These are phyloP conservation scores for Closterium sp. DNA, from an alignment of 139 green algal genomes.

Conservation along the genomic window DNA sequence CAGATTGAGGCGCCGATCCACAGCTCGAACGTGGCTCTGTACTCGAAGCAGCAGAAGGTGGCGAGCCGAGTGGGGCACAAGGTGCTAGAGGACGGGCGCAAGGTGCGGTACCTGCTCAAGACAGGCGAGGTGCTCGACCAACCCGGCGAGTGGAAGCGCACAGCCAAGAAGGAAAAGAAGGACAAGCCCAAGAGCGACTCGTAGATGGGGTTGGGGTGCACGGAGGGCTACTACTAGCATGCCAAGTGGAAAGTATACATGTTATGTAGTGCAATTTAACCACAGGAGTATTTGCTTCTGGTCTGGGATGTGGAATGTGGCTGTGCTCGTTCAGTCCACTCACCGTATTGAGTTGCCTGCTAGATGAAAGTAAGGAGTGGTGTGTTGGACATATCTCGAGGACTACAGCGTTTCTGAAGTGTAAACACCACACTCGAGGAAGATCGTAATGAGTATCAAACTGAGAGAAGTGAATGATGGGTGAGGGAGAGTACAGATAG, in stretches of 20 bases:
- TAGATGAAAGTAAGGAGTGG: too few species aligned
- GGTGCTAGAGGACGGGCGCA: constrained; percentile 58
- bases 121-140: constrained; percentile 46
- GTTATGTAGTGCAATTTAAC: not conserved
- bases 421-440: too few species aligned
- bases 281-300: not conserved
- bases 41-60: constrained; percentile 71
- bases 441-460: too few species aligned
- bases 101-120: constrained; percentile 54
- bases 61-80: constrained; percentile 70
- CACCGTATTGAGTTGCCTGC: too few species aligned
- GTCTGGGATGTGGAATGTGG: not conserved
- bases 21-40: constrained; percentile 95
- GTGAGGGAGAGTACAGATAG: too few species aligned
- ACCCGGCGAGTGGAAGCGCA: not conserved
- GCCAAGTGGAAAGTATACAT: not conserved
- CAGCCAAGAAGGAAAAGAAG: constrained; percentile 12
- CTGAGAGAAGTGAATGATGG: too few species aligned
- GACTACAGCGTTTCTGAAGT: too few species aligned
- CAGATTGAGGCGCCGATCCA: constrained; percentile 84
- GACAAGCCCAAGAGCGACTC: not conserved
- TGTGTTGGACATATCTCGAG: too few species aligned
- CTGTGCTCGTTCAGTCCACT: not conserved
- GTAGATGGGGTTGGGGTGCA: not conserved
- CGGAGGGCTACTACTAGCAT: not conserved